phyloP scores from a whole-genome alignment of 1,284 basidiomycete genomes.

The Rhodotorula sp. region DNA sequence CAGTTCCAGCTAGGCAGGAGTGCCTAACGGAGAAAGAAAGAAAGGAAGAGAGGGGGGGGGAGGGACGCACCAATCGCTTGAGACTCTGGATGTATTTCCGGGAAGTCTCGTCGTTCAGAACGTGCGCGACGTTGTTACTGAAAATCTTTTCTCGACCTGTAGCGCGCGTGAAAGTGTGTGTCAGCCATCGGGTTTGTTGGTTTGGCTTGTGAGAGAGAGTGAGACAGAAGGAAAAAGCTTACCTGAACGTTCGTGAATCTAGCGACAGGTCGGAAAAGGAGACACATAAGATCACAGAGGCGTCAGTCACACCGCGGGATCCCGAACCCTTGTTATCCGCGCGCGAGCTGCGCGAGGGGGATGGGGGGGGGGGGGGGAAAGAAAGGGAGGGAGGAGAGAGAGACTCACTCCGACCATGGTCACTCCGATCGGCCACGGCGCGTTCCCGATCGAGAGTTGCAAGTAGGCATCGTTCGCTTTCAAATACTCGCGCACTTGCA shows the following conservation, averaged over 20 bases:
- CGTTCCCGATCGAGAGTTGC: conserved; percentile 93
- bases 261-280: background rate
- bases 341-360: too few relatives aligned
- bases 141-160: conserved; percentile 90
- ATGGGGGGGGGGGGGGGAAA: too few relatives aligned
- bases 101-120: conserved; percentile 97
- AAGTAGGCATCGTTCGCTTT: conserved; percentile 95
- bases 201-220: background rate
- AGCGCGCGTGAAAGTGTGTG: too few relatives aligned
- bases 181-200: too few relatives aligned
- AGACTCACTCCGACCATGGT: conserved; percentile 79
- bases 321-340: too few relatives aligned
- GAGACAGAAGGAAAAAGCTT: too few relatives aligned
- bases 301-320: background rate
- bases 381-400: conserved; percentile 27
- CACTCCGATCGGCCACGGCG: conserved; percentile 99
- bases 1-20: background rate
- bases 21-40: fast-evolving
- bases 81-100: conserved; percentile 98
- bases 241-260: conserved; percentile 26
- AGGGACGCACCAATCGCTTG: conserved; percentile 66
- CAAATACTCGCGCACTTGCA: conserved; percentile 93
- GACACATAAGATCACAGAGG: background rate
- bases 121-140: conserved; percentile 93
- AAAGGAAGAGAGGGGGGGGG: conserved; percentile 52